These are phyloP conservation scores for Boletus rubropictus DNA, from an alignment of 768 basidiomycete genomes.

Conservation along the genomic window DNA sequence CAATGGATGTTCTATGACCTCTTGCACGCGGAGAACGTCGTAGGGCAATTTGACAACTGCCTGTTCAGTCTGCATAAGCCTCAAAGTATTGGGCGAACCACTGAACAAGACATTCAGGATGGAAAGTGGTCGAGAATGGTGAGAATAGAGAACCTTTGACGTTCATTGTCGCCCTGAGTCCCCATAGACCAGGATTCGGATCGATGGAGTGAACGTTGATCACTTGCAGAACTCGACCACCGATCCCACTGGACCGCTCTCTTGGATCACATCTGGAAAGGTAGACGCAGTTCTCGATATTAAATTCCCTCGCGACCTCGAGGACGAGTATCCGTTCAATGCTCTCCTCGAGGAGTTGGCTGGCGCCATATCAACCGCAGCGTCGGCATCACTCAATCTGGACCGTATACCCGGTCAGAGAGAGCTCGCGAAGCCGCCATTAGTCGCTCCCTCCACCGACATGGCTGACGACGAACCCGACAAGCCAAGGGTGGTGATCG, in stretches of 20 bases:
- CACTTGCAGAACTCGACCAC: conserved; percentile 84
- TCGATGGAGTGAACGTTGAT: conserved; percentile 95
- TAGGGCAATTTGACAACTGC: conserved; percentile 97
- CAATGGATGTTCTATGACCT: conserved; percentile 96
- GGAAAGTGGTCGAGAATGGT: conserved; percentile 89
- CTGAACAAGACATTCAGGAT: conserved; percentile 77
- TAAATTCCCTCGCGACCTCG: conserved; percentile 85
- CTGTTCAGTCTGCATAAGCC: conserved; percentile 94
- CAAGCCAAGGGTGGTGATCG: conserved; percentile 60
- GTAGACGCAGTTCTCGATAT: conserved; percentile 96
- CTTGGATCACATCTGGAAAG: conserved; percentile 97
- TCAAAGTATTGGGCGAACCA: conserved; percentile 90
- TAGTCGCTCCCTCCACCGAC: conserved; percentile 60
- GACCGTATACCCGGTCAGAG: conserved; percentile 82
- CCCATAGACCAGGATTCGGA: conserved; percentile 82
- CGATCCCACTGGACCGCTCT: conserved; percentile 75
- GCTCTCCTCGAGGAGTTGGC: conserved; percentile 86
- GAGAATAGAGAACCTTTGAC: conserved; percentile 18
- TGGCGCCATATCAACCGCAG: conserved; percentile 70
- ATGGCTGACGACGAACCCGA: conserved; percentile 26
- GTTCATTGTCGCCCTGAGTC: not conserved
- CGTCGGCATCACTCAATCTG: conserved; percentile 41
- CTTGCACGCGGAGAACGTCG: conserved; percentile 83
- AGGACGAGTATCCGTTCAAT: conserved; percentile 64
- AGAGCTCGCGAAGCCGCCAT: conserved; percentile 78